A percentile compares a stretch with the other conserved stretches of the same genome.
These are phyloP conservation scores for Penicillium brasilianum DNA, from an alignment of 2,329 filamentous ascomycete genomes.

Conservation along the genomic window DNA sequence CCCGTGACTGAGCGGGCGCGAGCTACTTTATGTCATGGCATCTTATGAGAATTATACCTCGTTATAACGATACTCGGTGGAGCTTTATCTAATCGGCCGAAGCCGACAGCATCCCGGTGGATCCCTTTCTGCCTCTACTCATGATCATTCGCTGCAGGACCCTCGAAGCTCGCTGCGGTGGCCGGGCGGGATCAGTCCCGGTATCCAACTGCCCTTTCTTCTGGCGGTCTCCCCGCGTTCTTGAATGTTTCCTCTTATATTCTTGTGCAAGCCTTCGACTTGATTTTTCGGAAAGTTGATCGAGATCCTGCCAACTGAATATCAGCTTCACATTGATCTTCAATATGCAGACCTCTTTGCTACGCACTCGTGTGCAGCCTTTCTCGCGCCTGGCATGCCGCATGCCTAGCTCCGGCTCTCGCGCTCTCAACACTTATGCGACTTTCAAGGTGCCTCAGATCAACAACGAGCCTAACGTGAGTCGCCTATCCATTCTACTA, in stretches of 20 bases:
- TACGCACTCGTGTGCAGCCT: slow-evolving; percentile 36
- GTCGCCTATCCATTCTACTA: slow-evolving; percentile 41
- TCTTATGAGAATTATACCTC: background rate
- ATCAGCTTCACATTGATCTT: background rate
- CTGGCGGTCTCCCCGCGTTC: slow-evolving; percentile 7
- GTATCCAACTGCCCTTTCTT: slow-evolving; percentile 5
- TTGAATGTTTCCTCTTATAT: background rate
- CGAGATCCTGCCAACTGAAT: background rate
- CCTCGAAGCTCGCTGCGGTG: background rate
- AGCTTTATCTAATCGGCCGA: background rate
- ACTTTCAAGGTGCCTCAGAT: slow-evolving; percentile 87
- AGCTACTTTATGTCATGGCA: background rate
- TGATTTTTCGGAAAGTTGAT: background rate
- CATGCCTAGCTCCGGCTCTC: slow-evolving; percentile 29
- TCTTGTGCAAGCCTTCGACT: background rate
- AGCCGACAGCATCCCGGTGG: slow-evolving; percentile 2
- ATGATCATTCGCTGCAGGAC: background rate
- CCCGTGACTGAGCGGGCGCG: background rate
- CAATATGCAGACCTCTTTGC: slow-evolving; percentile 38
- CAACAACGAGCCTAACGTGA: slow-evolving; percentile 92
- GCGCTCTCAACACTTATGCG: slow-evolving; percentile 65
- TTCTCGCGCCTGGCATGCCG: slow-evolving; percentile 28
- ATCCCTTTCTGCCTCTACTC: background rate
- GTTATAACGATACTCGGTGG: background rate
- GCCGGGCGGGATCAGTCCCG: slow-evolving; percentile 11